Conservation (phyloP, 148 eudicot species). For the Beta vulgaris region DNA sequence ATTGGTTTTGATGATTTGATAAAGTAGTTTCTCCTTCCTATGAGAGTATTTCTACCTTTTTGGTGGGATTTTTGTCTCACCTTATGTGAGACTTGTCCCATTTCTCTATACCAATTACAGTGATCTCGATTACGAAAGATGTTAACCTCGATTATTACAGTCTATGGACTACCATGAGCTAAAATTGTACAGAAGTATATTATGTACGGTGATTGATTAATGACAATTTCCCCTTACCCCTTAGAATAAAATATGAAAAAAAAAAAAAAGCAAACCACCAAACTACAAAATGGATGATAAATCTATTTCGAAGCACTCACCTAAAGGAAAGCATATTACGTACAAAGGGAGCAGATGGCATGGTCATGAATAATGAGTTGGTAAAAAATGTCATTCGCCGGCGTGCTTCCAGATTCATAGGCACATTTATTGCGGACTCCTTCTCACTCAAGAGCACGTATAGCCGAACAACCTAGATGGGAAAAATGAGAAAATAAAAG, state of each 20-base stretch:
- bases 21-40: neutral
- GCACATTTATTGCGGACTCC: slow-evolving; percentile 97
- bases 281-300: neutral
- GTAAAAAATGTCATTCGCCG: slow-evolving; percentile 95
- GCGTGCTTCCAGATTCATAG: slow-evolving; percentile 95
- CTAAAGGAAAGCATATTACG: slow-evolving; percentile 98
- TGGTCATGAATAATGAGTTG: slow-evolving; percentile 90
- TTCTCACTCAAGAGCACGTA: slow-evolving; percentile 86
- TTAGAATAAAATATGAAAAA: neutral
- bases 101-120: too few species aligned
- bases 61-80: neutral
- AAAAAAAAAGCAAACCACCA: neutral
- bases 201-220: too few species aligned
- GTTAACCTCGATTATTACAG: too few species aligned
- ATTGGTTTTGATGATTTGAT: neutral
- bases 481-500: neutral
- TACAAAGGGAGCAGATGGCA: slow-evolving; percentile 95
- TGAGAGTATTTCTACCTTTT: neutral
- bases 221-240: neutral
- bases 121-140: too few species aligned
- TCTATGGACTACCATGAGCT: too few species aligned
- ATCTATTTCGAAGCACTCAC: slow-evolving; percentile 36
- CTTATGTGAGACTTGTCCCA: too few species aligned
- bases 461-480: slow-evolving; percentile 72
- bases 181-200: too few species aligned